phyloP scores from a whole-genome alignment of 177 flowering plant species.

The Telopea speciosissima region DNA sequence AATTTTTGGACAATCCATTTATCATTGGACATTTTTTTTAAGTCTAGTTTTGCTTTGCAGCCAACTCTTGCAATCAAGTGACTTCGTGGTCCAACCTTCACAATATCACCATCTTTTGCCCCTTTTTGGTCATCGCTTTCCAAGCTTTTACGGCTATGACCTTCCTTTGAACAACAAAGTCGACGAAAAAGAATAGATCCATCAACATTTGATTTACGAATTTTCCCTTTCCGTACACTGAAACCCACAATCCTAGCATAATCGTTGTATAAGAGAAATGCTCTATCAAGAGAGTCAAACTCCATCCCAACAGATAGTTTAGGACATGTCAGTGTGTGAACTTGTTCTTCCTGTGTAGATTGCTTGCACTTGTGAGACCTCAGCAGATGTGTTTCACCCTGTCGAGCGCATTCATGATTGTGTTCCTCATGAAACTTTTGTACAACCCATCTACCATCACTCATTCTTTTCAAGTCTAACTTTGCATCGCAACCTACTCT shows the following conservation, averaged over 20 bases:
- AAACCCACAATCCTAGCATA: conserved; percentile 23
- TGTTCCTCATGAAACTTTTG: conserved; percentile 20
- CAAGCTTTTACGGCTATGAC: conserved; percentile 11
- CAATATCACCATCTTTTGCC: conserved; percentile 10
- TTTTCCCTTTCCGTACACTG: conserved; percentile 23
- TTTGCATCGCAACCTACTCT: conserved; percentile 15
- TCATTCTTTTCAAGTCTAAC: conserved; percentile 14
- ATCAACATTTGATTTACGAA: conserved; percentile 14
- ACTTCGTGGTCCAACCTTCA: conserved; percentile 12
- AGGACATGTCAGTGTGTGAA: not conserved
- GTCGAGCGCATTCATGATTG: conserved; percentile 22
- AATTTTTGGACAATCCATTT: conserved; percentile 20
- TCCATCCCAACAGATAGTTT: conserved; percentile 26
- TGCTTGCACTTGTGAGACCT: conserved; percentile 21
- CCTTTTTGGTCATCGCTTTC: not conserved
- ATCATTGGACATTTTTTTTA: conserved; percentile 11
- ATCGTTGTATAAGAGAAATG: conserved; percentile 22
- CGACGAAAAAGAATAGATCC: conserved; percentile 11
- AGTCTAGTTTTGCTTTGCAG: conserved; percentile 16
- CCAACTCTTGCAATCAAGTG: conserved; percentile 10
- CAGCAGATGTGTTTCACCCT: conserved; percentile 17
- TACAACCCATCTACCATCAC: conserved; percentile 17
- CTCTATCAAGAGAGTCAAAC: conserved; percentile 18
- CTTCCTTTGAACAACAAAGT: conserved; percentile 26
- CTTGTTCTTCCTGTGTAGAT: not conserved